phyloP scores from a whole-genome alignment of 805 yeast genomes.

The Wickerhamiella hasegawae region DNA sequence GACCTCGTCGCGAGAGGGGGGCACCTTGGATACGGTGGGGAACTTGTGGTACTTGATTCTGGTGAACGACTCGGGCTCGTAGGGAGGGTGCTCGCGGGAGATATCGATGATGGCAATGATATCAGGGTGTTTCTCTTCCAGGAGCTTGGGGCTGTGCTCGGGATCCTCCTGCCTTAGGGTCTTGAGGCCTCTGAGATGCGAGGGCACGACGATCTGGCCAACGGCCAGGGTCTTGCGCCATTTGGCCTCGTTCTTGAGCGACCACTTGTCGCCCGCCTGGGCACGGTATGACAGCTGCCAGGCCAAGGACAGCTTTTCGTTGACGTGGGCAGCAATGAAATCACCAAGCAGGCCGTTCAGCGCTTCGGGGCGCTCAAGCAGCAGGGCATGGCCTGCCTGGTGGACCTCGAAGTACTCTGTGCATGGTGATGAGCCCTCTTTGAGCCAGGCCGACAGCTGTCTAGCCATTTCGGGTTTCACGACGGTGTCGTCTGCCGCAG shows the following conservation, averaged over 20 bases:
- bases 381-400: conserved; percentile 47
- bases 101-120: conserved; percentile 51
- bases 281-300: conserved; percentile 48
- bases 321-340: conserved; percentile 34
- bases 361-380: conserved; percentile 42
- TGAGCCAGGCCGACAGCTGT: conserved; percentile 20
- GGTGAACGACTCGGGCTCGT: conserved; percentile 40
- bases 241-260: conserved; percentile 55
- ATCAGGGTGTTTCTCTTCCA: conserved; percentile 37
- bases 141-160: conserved; percentile 37
- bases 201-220: conserved; percentile 19
- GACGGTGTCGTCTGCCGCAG: conserved; percentile 42
- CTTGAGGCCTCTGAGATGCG: conserved; percentile 55
- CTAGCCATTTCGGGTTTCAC: conserved; percentile 32
- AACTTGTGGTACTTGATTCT: conserved; percentile 48
- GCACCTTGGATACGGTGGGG: conserved; percentile 65
- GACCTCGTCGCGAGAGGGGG: conserved; percentile 48
- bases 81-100: conserved; percentile 48
- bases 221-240: conserved; percentile 45
- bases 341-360: conserved; percentile 46
- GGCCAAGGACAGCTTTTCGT: conserved; percentile 43
- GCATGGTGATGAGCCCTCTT: conserved; percentile 9
- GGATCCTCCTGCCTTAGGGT: conserved; percentile 51
- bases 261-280: conserved; percentile 55
- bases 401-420: conserved; percentile 17